Evolutionary conservation across 2,329 filamentous ascomycete genomes (phyloP).

Genomic region (Remersonia thermophila): DNA sequence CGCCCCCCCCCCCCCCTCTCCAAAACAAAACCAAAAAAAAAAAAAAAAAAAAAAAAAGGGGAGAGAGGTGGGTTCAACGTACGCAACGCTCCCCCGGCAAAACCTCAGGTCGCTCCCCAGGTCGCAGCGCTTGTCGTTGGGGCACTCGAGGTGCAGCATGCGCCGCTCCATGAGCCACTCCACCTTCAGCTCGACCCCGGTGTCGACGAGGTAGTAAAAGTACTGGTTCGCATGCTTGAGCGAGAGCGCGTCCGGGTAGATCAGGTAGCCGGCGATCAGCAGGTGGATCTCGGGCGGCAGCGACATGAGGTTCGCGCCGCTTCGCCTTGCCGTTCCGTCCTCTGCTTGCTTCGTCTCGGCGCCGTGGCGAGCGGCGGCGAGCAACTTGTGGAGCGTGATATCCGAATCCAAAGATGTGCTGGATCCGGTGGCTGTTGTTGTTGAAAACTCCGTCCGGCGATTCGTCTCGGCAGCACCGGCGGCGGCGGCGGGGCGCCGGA

Average conservation of each 20-base stretch:
- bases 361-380: no score
- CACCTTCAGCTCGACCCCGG: constrained; percentile 52
- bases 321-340: neutral
- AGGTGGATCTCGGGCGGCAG: constrained; percentile 58
- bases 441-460: no score
- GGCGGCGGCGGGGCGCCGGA: constrained; percentile 3
- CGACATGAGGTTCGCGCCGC: constrained; percentile 26
- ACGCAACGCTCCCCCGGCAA: constrained; percentile 48
- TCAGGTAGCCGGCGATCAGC: constrained; percentile 45
- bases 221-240: constrained; percentile 54
- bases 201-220: constrained; percentile 53
- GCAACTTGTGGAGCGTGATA: no score
- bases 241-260: constrained; percentile 59
- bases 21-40: no score
- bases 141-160: constrained; percentile 51
- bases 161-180: constrained; percentile 56
- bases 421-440: constrained; percentile 2
- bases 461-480: no score
- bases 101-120: constrained; percentile 47
- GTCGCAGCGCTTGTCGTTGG: constrained; percentile 44
- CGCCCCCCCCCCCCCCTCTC: no score
- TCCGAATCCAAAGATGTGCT: no score
- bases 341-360: neutral
- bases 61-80: constrained; percentile 8
- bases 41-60: neutral